Conservation (phyloP, 2,329 filamentous ascomycete species). For the Aurifilum marmelostoma region DNA sequence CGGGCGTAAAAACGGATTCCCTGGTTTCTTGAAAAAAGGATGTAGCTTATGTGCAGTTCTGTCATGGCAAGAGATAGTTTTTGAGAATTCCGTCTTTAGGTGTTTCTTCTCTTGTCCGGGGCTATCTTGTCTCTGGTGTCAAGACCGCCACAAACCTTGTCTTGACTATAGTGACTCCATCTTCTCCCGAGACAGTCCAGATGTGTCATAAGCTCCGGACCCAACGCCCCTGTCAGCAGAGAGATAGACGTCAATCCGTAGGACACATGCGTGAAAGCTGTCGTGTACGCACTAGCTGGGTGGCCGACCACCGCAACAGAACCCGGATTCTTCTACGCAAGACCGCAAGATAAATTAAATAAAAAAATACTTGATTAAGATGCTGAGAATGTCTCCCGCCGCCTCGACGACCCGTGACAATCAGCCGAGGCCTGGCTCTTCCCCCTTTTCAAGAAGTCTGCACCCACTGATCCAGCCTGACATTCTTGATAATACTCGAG, state of each 20-base stretch:
- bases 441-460: constrained; percentile 18
- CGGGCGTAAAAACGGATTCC: neutral
- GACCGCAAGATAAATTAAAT: too few species aligned
- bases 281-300: neutral
- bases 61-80: neutral
- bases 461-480: constrained; percentile 26
- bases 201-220: neutral
- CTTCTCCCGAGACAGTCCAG: too few species aligned
- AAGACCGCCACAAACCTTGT: too few species aligned
- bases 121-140: too few species aligned
- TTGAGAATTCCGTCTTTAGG: neutral
- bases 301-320: neutral
- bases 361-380: too few species aligned
- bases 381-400: too few species aligned
- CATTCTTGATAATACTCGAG: constrained; percentile 29
- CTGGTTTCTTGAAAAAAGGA: neutral
- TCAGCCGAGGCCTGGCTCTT: neutral
- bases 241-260: neutral
- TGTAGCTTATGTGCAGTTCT: neutral
- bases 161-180: too few species aligned
- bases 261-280: neutral
- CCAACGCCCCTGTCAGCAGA: neutral
- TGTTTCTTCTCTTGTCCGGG: too few species aligned
- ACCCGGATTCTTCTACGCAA: too few species aligned
- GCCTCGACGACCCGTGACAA: too few species aligned